Evolutionary conservation across 495 filamentous ascomycete genomes (phyloP), one percentile per base, ranked within the genome.

Genomic region (Podospora australis): DNA sequence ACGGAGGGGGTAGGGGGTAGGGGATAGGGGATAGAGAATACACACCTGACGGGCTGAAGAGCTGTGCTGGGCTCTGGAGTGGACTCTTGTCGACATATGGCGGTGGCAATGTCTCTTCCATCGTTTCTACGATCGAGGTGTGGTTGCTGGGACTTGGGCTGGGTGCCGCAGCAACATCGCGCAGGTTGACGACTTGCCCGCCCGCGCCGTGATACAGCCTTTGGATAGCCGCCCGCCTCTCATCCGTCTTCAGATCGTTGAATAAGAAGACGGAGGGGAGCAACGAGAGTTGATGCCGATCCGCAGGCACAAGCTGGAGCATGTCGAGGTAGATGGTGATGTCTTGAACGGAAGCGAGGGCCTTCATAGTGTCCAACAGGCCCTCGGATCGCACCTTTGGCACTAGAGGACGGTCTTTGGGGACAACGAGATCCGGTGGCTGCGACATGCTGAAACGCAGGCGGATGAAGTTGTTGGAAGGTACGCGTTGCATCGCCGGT

Each of bases 311-410:
- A 1, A 42, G 46, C 19, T 42, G 20, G 2, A 49, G 13, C 13
- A 30, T 23, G 29, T 13, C 17, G 10, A 49, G 14, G 25, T 42
- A 24, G 14, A 49, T 28, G 17, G 38, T 49, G 16, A 49, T 20
- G 9, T 32, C 36, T 22, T 11, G 19, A 3, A 28, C 36, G 16
- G 46, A 49, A 11, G 36, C 25, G 7, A 49, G 6, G 20, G 46
- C 39, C 22, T 22, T 24, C 21, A 49, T 43, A 22, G 19, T 24
- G 20, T 43, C 36, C 8, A 43, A 2, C 2, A 49, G 13, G 22
- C 36, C 13, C 34, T 49, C 36, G 5, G 39, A 49, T 30, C 38
- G 46, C 8, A 8, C 36, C 25, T 49, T 49, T 32, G 46, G 38
- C 10, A 42, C 46, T 20, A 49, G 13, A 10, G 11, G 23, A 21